phyloP scores from a whole-genome alignment of 176 grass and related monocot genomes.

The Paspalum vaginatum region DNA sequence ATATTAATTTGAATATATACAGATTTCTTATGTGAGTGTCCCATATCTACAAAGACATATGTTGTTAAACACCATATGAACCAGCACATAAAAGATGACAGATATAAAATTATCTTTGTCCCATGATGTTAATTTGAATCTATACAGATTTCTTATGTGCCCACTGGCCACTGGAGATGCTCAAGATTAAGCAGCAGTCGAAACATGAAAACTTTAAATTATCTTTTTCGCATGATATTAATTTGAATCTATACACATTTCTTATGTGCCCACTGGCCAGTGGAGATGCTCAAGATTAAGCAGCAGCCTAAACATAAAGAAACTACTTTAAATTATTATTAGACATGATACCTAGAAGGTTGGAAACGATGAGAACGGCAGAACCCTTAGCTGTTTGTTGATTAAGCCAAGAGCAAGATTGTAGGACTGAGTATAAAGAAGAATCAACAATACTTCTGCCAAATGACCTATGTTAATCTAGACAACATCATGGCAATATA shows the following conservation, averaged over 20 bases:
- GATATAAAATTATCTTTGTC: background rate
- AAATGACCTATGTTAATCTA: background rate
- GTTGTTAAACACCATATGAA: conserved; percentile 29
- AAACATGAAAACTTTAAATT: too few relatives aligned
- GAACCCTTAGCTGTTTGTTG: background rate
- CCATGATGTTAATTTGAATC: background rate
- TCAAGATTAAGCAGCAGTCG: too few relatives aligned
- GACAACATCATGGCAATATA: background rate
- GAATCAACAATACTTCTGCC: background rate
- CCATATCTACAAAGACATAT: too few relatives aligned
- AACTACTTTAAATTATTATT: background rate
- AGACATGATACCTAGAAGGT: background rate
- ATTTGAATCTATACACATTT: background rate
- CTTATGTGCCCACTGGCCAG: background rate
- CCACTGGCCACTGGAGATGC: background rate
- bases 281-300: background rate
- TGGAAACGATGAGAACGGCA: background rate
- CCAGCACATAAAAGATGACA: background rate
- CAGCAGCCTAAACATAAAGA: background rate
- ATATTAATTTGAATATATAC: background rate
- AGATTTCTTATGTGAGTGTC: background rate
- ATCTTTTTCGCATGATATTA: background rate
- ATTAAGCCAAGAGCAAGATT: background rate
- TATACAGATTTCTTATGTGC: background rate
- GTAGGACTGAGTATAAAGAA: background rate